Conservation (phyloP, 345 rosid species). For the Euphorbia pulcherrima region DNA sequence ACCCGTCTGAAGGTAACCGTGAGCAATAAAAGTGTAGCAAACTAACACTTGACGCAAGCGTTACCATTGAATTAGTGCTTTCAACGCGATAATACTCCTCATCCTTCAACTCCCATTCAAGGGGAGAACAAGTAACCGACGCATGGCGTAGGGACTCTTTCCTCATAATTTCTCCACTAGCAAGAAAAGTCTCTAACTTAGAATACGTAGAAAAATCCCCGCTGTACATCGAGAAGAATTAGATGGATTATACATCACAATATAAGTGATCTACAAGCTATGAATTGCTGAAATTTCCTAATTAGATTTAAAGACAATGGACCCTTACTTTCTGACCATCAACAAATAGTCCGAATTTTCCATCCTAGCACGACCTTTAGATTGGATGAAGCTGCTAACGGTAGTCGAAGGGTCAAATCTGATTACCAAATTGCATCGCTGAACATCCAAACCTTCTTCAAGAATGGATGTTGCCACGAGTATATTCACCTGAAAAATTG, state of each 20-base stretch:
- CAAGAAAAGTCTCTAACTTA: slow-evolving; percentile 52
- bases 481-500: slow-evolving; percentile 56
- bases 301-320: slow-evolving; percentile 15
- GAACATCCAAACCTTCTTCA: slow-evolving; percentile 94
- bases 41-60: slow-evolving; percentile 54
- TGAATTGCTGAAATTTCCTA: neutral
- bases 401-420: slow-evolving; percentile 79
- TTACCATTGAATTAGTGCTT: slow-evolving; percentile 62
- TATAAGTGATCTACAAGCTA: neutral
- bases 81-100: slow-evolving; percentile 46
- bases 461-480: slow-evolving; percentile 87
- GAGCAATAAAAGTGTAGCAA: slow-evolving; percentile 79
- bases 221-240: slow-evolving; percentile 28
- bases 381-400: slow-evolving; percentile 87
- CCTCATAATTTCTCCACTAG: slow-evolving; percentile 70
- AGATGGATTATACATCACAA: neutral
- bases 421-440: slow-evolving; percentile 75
- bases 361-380: slow-evolving; percentile 97
- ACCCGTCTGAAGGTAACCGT: slow-evolving; percentile 86
- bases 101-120: slow-evolving; percentile 24
- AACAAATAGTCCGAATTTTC: slow-evolving; percentile 69
- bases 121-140: slow-evolving; percentile 51
- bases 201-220: slow-evolving; percentile 46
- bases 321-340: slow-evolving; percentile 58
- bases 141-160: slow-evolving; percentile 59